These are phyloP conservation scores for Pythium rhizo-oryzae DNA, from an alignment of 352 stramenopile species.

Conservation along the genomic window DNA sequence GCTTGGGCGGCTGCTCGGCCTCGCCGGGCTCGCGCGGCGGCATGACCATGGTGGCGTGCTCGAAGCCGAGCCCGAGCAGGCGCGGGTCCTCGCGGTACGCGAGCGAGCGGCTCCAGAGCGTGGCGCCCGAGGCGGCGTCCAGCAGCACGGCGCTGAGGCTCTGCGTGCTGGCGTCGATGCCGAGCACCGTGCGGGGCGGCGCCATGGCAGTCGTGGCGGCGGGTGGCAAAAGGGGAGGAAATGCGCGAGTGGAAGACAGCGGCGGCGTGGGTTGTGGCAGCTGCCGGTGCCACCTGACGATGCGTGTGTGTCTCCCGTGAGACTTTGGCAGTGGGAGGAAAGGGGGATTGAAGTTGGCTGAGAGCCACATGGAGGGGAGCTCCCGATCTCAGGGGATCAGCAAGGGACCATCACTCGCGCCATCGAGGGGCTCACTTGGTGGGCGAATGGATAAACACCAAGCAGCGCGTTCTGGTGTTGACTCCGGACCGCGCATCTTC, in stretches of 20 bases:
- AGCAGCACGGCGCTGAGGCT: constrained; percentile 6
- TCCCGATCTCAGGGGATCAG: no score
- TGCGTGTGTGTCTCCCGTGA: no score
- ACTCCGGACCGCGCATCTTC: background rate
- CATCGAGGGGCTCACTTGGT: background rate
- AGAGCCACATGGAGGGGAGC: no score
- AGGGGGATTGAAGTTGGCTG: no score
- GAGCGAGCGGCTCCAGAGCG: constrained; percentile 5
- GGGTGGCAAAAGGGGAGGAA: no score
- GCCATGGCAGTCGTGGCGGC: background rate
- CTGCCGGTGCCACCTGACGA: no score
- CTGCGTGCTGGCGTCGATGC: constrained; percentile 11
- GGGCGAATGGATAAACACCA: background rate
- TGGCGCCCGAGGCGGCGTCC: background rate
- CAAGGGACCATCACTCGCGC: no score
- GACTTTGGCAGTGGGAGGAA: no score
- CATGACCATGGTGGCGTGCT: constrained; percentile 5
- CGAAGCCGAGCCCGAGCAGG: background rate
- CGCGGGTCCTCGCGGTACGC: constrained; percentile 5
- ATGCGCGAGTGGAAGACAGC: no score
- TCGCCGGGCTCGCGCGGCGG: constrained; percentile 2
- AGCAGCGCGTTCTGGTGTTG: background rate
- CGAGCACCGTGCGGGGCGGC: background rate
- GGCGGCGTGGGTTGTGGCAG: no score
- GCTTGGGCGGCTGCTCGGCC: constrained; percentile 8